Conservation (phyloP, 2,329 filamentous ascomycete species). For the Colletotrichum sp. region DNA sequence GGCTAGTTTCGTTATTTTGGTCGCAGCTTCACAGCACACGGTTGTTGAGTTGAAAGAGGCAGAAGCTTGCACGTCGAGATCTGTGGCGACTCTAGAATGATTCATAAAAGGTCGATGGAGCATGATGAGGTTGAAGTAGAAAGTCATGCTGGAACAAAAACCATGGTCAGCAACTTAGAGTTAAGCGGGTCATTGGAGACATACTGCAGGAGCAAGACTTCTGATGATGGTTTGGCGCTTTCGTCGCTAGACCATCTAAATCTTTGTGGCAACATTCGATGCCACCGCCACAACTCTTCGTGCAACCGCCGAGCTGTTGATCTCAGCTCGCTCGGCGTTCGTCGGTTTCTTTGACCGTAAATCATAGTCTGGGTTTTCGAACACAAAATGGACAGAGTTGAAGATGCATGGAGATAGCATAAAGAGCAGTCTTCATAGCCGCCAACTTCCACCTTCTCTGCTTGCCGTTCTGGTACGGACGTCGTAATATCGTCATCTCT, state of each 20-base stretch:
- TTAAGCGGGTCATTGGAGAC: not conserved
- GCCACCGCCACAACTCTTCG: not conserved
- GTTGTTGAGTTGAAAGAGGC: not conserved
- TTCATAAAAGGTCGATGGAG: conserved; percentile 7
- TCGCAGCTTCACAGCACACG: not conserved
- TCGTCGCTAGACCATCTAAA: not conserved
- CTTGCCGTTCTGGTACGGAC: not conserved
- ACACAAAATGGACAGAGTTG: not conserved
- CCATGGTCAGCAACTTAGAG: not conserved
- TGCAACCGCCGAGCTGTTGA: not conserved
- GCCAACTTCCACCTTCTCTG: not conserved
- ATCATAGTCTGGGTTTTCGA: not conserved
- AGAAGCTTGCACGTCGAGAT: not conserved
- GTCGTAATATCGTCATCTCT: not conserved
- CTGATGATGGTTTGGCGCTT: not conserved
- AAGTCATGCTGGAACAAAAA: not conserved
- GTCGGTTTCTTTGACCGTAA: not conserved
- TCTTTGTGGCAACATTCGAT: not conserved
- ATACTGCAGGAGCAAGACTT: conserved; percentile 1
- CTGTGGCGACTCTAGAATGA: not conserved
- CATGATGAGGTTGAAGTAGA: not conserved
- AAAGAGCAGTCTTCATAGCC: not conserved
- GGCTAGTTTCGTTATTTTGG: not conserved
- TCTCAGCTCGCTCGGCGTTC: not conserved
- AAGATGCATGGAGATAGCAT: not conserved